Conservation (phyloP, 192 early-diverging fungal genomes). For the Borealophlyctis nickersoniae region DNA sequence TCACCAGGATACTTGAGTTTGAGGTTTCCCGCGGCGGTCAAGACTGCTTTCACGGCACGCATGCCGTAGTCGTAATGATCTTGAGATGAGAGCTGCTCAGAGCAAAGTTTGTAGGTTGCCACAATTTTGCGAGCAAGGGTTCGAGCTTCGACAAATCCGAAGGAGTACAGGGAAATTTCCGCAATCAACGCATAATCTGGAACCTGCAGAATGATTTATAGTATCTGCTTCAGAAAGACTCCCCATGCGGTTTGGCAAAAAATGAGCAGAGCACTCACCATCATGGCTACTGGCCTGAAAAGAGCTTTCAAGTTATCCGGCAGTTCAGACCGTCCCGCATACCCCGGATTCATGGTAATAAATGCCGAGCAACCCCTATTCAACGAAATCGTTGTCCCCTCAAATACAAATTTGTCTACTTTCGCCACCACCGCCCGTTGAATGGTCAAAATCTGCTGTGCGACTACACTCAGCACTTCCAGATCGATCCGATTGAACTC, state of each 20-base stretch:
- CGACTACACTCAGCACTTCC: conserved; percentile 61
- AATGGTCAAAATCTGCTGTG: conserved; percentile 61
- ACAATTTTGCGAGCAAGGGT: conserved; percentile 58
- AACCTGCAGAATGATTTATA: conserved; percentile 27
- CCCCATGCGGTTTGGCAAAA: neutral
- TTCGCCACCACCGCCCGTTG: conserved; percentile 56
- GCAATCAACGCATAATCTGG: conserved; percentile 63
- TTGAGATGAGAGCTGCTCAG: conserved; percentile 61
- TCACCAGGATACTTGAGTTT: conserved; percentile 56
- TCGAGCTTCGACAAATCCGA: conserved; percentile 57
- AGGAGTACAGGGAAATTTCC: conserved; percentile 62
- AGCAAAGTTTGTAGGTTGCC: conserved; percentile 61
- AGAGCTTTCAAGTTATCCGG: conserved; percentile 63
- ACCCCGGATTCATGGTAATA: conserved; percentile 66
- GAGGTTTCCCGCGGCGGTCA: conserved; percentile 60
- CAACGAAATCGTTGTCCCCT: conserved; percentile 58
- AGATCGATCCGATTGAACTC: conserved; percentile 65
- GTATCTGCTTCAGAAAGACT: neutral
- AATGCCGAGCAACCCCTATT: conserved; percentile 58
- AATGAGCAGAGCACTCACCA: conserved; percentile 30
- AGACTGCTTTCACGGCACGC: conserved; percentile 60
- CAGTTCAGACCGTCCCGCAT: conserved; percentile 56
- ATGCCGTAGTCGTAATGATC: conserved; percentile 67
- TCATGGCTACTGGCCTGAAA: conserved; percentile 65
- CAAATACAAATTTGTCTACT: conserved; percentile 61